Percentiles rank a stretch among this genome's conserved stretches.
Conservation (phyloP, 75 land plant genomes). For the Ceratopteris richardii region DNA sequence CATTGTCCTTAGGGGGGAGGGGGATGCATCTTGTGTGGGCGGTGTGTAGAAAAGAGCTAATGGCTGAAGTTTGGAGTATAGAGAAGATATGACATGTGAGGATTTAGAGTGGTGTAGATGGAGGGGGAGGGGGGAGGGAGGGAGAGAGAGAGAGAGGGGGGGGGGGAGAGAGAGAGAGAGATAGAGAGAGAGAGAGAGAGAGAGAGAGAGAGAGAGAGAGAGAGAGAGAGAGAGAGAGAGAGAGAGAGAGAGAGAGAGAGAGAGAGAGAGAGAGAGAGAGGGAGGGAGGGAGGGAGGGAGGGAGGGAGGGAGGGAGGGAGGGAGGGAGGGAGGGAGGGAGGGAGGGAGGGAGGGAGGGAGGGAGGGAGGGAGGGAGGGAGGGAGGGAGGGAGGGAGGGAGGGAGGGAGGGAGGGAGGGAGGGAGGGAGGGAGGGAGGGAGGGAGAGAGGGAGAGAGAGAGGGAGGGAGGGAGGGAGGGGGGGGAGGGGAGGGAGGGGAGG, state of each 20-base stretch:
- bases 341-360: no score
- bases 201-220: no score
- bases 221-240: not conserved
- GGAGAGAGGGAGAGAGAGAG: conserved; percentile 6
- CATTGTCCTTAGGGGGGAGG: no score
- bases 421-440: conserved; percentile 3
- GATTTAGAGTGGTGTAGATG: no score
- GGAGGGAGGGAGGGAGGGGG: not conserved
- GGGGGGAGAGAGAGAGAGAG: no score
- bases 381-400: not conserved
- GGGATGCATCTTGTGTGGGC: no score
- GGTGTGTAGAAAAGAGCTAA: no score
- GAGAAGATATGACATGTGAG: no score
- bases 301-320: not conserved
- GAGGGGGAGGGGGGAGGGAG: no score
- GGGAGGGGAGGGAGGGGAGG: not conserved
- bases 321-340: not conserved
- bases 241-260: conserved; percentile 2
- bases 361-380: not conserved
- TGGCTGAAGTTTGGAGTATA: no score
- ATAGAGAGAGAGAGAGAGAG: conserved; percentile 1
- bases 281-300: not conserved
- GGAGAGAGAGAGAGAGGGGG: no score
- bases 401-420: not conserved
- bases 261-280: no score